Evolutionary conservation across 352 stramenopile genomes (phyloP).

Genomic region (Chrysophaeum taylorii): DNA sequence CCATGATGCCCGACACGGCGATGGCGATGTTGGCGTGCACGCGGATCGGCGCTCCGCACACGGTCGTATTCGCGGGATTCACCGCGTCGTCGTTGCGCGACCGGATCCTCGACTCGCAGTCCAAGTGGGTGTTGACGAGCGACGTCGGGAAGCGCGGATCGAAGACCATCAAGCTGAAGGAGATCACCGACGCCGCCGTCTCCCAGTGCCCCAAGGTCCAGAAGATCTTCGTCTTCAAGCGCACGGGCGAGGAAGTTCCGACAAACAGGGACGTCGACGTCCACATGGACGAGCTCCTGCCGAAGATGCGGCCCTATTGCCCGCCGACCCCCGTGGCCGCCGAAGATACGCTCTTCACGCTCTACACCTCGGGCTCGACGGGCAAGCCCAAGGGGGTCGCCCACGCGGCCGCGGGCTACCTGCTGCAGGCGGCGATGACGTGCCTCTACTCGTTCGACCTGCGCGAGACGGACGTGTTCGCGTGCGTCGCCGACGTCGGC

Average conservation of each 20-base stretch:
- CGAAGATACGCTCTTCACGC: slow-evolving; percentile 89
- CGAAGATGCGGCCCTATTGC: slow-evolving; percentile 76
- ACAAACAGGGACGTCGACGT: slow-evolving; percentile 82
- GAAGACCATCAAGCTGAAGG: slow-evolving; percentile 80
- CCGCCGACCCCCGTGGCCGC: slow-evolving; percentile 84
- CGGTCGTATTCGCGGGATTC: slow-evolving; percentile 90
- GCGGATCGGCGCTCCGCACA: slow-evolving; percentile 90
- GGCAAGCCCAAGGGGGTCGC: slow-evolving; percentile 86
- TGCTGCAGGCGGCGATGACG: slow-evolving; percentile 83
- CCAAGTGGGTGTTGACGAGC: slow-evolving; percentile 82
- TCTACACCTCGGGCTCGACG: slow-evolving; percentile 95
- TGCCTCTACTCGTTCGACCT: slow-evolving; percentile 71
- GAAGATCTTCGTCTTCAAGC: slow-evolving; percentile 88
- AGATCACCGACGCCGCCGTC: slow-evolving; percentile 84
- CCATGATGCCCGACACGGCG: slow-evolving; percentile 94
- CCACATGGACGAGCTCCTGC: slow-evolving; percentile 77
- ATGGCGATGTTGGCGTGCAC: slow-evolving; percentile 95
- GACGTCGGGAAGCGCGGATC: slow-evolving; percentile 83
- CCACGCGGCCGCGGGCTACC: slow-evolving; percentile 87
- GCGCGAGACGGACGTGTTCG: slow-evolving; percentile 79
- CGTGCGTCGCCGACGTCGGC: slow-evolving; percentile 83
- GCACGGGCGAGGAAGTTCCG: slow-evolving; percentile 56
- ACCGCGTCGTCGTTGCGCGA: slow-evolving; percentile 82
- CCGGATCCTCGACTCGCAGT: slow-evolving; percentile 77
- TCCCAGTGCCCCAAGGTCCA: slow-evolving; percentile 68